A percentile compares a stretch with the other conserved stretches of the same genome.
Conservation (phyloP, 495 filamentous ascomycete genomes). For the Pseudoneurospora amorphoporcata region DNA sequence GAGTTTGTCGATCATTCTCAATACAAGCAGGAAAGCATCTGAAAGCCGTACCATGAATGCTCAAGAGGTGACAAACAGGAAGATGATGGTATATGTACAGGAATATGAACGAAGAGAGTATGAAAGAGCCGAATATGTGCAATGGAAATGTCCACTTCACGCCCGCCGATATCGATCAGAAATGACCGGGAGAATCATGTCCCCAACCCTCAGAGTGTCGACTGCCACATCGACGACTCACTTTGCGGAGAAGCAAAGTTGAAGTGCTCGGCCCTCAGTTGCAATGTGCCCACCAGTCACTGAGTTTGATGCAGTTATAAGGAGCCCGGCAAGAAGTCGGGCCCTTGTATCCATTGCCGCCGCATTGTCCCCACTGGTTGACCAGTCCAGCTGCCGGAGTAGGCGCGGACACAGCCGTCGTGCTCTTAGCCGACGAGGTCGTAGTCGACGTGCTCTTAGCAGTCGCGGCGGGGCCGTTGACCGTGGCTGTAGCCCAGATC, state of each 20-base stretch:
- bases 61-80: not conserved
- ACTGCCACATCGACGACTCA: not conserved
- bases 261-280: constrained; percentile 4
- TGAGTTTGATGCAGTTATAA: constrained; percentile 17
- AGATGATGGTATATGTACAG: not conserved
- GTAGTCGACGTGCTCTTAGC: not conserved
- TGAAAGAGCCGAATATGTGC: not conserved
- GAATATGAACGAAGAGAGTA: not conserved
- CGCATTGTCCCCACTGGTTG: constrained; percentile 33
- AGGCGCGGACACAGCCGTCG: not conserved
- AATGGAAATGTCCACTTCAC: not conserved
- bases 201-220: not conserved
- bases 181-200: not conserved
- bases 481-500: not conserved
- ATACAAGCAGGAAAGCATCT: not conserved
- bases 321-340: constrained; percentile 28
- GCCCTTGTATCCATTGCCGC: constrained; percentile 27
- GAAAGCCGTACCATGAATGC: not conserved
- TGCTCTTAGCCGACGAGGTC: not conserved
- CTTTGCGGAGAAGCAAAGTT: not conserved
- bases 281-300: constrained; percentile 28
- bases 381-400: constrained; percentile 8
- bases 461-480: not conserved
- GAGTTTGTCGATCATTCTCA: not conserved
- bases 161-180: not conserved